These are phyloP conservation scores for Aspergillus olivimuriae DNA, from an alignment of 495 filamentous ascomycete genomes.

Conservation along the genomic window DNA sequence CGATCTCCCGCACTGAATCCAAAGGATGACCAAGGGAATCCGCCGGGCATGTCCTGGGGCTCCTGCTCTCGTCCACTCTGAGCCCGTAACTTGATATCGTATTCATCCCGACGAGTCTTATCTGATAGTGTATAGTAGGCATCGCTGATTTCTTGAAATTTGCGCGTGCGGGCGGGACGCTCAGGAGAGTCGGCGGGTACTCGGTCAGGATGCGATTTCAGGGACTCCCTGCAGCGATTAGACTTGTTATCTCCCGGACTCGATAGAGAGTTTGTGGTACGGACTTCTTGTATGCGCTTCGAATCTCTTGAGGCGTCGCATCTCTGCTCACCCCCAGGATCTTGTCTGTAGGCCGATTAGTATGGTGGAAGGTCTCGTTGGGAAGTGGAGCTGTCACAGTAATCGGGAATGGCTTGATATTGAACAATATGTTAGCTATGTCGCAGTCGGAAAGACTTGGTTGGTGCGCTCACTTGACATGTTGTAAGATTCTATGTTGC, in stretches of 20 bases:
- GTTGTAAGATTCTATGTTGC: too few species aligned
- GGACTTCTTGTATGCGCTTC: slow-evolving; percentile 90
- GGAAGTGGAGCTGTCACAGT: slow-evolving; percentile 18
- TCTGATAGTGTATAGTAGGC: slow-evolving; percentile 96
- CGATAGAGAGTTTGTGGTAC: not conserved
- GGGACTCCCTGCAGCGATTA: slow-evolving; percentile 59
- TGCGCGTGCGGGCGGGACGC: slow-evolving; percentile 70
- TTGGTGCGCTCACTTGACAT: too few species aligned
- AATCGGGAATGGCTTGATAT: slow-evolving; percentile 23
- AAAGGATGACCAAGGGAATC: slow-evolving; percentile 58
- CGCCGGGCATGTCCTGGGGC: slow-evolving; percentile 43
- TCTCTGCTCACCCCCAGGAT: slow-evolving; percentile 67
- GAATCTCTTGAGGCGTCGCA: slow-evolving; percentile 77
- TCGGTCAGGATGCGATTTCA: slow-evolving; percentile 92
- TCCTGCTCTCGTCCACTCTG: slow-evolving; percentile 47
- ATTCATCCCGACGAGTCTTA: slow-evolving; percentile 70
- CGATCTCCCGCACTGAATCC: slow-evolving; percentile 43
- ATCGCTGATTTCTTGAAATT: slow-evolving; percentile 95
- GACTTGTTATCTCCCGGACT: not conserved
- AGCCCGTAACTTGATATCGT: slow-evolving; percentile 66
- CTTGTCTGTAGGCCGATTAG: slow-evolving; percentile 35
- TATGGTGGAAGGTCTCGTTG: too few species aligned
- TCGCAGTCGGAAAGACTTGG: too few species aligned
- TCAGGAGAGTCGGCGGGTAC: slow-evolving; percentile 82
- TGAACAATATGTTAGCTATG: too few species aligned